Base-by-base conservation (phyloP, 2,329 filamentous ascomycete species). In the Verticillium zaregamsianum region DNA sequence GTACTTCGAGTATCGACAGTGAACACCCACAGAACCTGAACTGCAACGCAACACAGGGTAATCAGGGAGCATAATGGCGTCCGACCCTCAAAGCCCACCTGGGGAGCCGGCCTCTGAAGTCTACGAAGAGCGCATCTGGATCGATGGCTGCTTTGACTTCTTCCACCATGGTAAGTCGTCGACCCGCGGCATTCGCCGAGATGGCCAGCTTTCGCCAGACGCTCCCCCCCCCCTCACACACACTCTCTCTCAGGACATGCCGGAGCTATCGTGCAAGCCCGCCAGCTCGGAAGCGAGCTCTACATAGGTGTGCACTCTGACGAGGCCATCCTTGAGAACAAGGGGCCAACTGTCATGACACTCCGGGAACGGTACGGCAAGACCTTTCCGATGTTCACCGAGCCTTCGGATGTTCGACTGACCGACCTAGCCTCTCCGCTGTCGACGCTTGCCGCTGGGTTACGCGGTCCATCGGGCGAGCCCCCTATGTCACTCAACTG, bases 61-160 rank as follows among this genome's bases (percentile, higher is more conserved):
- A 14, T 28, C 28, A 35, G 33, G 33, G 45, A 65, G 17, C 40
- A 70, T 67, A 67, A 62, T 66, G 52, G 65, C 64, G 31, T 60
- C 62, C 31, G 68, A 70, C 63, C 66, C 68, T 52, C 59, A 66
- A 25, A 63, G 64, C 55, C 77, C 77, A 9, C 75, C 76, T 2
- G 81, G 82, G 63, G 76, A 82, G 55, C 77, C 83, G 55, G 83
- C 82, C 60, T 79, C 82, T 39, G 80, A 84, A 73, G 77, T 87
- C 9, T 76, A 85, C 37, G 84, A 87, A 32, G 87, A 91, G 69
- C 88, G 94, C 67, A 91, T 99, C 71, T 99, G 96, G 96, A 91
- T 99, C 31, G 95, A 99, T 75, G 95, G 95, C 65, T 99, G 95
- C 82, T 99, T 97, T 80, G 95, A 99, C 80, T 99, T 99, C 78